These are phyloP conservation scores for Euclidium syriacum DNA, from an alignment of 345 rosid genomes.

Conservation along the genomic window DNA sequence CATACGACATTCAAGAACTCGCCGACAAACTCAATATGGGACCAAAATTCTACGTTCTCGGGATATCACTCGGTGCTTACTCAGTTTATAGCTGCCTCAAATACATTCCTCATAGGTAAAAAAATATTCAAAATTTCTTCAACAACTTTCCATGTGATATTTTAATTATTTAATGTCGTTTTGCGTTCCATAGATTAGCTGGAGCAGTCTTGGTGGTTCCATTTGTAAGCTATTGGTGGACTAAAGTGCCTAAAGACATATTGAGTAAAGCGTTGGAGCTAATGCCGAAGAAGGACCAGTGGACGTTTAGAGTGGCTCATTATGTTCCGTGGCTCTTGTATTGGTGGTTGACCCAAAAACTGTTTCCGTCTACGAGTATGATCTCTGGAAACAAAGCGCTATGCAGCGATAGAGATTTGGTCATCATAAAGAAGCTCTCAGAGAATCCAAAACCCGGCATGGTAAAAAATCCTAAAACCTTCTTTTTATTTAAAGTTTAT, in stretches of 20 bases:
- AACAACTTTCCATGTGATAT: background rate
- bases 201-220: conserved; percentile 75
- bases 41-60: conserved; percentile 62
- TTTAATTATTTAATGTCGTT: background rate
- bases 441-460: conserved; percentile 39
- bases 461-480: conserved; percentile 36
- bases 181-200: conserved; percentile 38
- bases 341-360: conserved; percentile 90
- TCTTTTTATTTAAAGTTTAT: background rate
- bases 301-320: conserved; percentile 64
- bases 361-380: conserved; percentile 55
- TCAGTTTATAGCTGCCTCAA: conserved; percentile 66
- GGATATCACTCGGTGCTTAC: conserved; percentile 79
- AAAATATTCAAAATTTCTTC: background rate
- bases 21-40: conserved; percentile 78
- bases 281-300: conserved; percentile 39
- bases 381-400: conserved; percentile 37
- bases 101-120: conserved; percentile 67
- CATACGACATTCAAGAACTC: conserved; percentile 75
- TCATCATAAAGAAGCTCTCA: conserved; percentile 28
- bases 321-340: conserved; percentile 66
- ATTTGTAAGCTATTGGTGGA: conserved; percentile 88
- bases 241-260: conserved; percentile 49
- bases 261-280: conserved; percentile 31
- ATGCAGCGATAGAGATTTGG: conserved; percentile 43